Base-by-base conservation (phyloP, 495 filamentous ascomycete genomes). In the Staphylotrichum tortipilum region DNA sequence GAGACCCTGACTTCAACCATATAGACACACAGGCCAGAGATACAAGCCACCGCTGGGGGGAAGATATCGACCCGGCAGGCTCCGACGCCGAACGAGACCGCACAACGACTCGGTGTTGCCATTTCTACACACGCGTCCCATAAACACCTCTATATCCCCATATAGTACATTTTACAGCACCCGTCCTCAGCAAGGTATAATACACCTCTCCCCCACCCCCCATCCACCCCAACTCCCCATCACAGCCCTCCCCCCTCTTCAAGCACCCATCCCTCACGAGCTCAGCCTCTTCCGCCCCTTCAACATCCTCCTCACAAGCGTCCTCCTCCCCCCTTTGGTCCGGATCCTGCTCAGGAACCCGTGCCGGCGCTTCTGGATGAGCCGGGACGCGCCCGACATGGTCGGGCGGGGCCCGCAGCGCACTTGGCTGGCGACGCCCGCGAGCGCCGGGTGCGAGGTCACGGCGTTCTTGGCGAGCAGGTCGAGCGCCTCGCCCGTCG, bases 301-400 rank as follows among this genome's bases (percentile, higher is more conserved):
- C 1, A 52, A 45, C 50, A 17, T 63, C 49, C 72, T 49, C 40
- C 67, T 53, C 57, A 57, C 50, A 34, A 75, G 50, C 44, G 52
- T 69, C 56, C 67, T 70, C 47, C 57, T 55, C 22, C 72, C 72
- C 10, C 61, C 69, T 40, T 56, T 57, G 7, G 68, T 65, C 47
- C 52, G 53, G 12, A 67, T 43, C 22, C 71, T 55, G 49, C 63
- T 69, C n/a, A 76, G 49, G 53, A 74, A 76, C 12, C 72, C 71
- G 45, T 72, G 68, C 14, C 68, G 56, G 24, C 72, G 54, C 64
- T 74, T 74, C 58, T 72, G 69, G n/a, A 72, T 52, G n/a, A 76
- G 59, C n/a, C 72, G 63, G 35, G 57, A 70, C 40, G 59, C 36
- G 14, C 59, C 49, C 26, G 64, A 60, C 69, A 73, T 68, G 31